Evolutionary conservation across 345 rosid species (phyloP).

Genomic region (Moricandia moricandioides): DNA sequence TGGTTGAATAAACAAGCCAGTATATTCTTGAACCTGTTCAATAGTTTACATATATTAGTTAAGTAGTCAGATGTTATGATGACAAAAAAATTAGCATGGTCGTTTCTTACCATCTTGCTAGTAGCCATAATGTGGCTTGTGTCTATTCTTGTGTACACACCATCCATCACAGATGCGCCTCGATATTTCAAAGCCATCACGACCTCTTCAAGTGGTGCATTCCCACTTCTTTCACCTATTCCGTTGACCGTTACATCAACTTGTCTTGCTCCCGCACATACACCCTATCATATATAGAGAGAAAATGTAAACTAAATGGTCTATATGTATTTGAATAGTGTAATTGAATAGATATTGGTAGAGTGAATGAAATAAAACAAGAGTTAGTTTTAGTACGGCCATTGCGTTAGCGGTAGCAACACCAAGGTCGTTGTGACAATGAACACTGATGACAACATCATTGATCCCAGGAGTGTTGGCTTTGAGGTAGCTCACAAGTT

Average conservation of each 20-base stretch:
- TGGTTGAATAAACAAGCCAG: conserved; percentile 73
- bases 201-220: conserved; percentile 96
- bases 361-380: background rate
- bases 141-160: conserved; percentile 65
- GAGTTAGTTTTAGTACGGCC: conserved; percentile 42
- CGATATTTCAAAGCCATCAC: conserved; percentile 87
- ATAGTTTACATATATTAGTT: background rate
- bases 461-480: conserved; percentile 83
- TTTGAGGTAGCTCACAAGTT: conserved; percentile 69
- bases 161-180: conserved; percentile 63
- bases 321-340: background rate
- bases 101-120: conserved; percentile 73
- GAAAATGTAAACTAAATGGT: background rate
- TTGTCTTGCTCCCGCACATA: conserved; percentile 88
- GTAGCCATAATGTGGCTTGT: conserved; percentile 67
- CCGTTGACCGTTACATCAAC: conserved; percentile 90
- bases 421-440: conserved; percentile 27
- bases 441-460: conserved; percentile 70
- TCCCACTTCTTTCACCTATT: conserved; percentile 95
- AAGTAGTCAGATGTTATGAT: no score
- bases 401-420: conserved; percentile 85
- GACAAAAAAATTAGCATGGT: background rate
- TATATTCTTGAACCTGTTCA: conserved; percentile 76
- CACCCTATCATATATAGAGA: conserved; percentile 47
- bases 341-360: background rate